Base-by-base conservation (phyloP, 2,329 filamentous ascomycete species). In the Claviceps purpurea region DNA sequence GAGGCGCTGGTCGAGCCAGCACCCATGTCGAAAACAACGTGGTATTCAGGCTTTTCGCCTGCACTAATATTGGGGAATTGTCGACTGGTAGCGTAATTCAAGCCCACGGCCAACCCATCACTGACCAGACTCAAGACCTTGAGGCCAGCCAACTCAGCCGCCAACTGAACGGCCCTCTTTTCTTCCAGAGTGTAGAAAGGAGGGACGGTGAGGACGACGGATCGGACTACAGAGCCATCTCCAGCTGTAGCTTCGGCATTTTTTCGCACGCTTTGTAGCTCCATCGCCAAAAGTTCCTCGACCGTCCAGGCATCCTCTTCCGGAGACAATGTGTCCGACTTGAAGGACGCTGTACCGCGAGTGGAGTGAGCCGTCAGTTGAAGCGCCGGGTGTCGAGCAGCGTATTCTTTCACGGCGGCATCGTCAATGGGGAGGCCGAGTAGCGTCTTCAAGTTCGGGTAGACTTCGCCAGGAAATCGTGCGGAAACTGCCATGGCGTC, bases 21-120 rank as follows among this genome's bases (percentile, higher is more conserved):
- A 59, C 93, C 93, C 90, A 98, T 97, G 65, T 98, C 93, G 64
- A 93, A 98, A 34, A 98, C 81, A 66, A 98, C 72, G 70, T 98
- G 89, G 61, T 90, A 81, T 69, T 98, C 93, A 0, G 93, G 85
- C 72, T 89, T 89, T 57, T 79, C 85, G 51, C 88, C 89, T 51
- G 93, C 84, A 52, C 81, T 86, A 55, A 93, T 75, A 60, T 81
- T 89, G 40, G 90, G 89, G 68, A 97, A 98, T 16, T 86, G 89
- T 61, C 93, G 82, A 62, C 81, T 86, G 30, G 89, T 96, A 44
- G 93, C 93, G 68, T 97, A 98, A 71, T 98, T 94, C 59, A 98
- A 71, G 26, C 89, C 93, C 53, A 98, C 91, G 37, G 93, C 89
- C 56, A 96, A 71, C 16, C 90, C 90, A 64, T 98, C 93, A 58